Base-by-base conservation (phyloP, 2,329 filamentous ascomycete genomes). In the Cytospora leucostoma region DNA sequence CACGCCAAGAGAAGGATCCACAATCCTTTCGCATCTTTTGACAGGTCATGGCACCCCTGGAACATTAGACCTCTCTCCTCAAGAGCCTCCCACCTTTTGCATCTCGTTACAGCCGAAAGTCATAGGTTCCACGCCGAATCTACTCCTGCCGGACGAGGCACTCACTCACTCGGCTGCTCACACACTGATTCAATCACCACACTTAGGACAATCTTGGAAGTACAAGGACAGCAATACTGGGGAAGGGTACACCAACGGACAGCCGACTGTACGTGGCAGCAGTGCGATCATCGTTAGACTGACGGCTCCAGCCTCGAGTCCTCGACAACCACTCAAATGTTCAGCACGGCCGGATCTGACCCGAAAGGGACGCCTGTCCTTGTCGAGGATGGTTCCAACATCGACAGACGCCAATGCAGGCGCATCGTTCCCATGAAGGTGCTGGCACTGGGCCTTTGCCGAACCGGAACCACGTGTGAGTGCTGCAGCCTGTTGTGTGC, bases 391-490 rank as follows among this genome's bases (percentile, higher is more conserved):
- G 61, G 61, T 71, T 89, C 86, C 50, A 84, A 86, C 71, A 88
- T 91, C 74, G 86, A 92, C 75, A 80, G 85, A 56, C 80, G 85
- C 68, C 78, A 86, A 78, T 88, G 86, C 74, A 82, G 80, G 64
- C 86, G 89, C 62, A 84, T 79, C 37, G 87, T 90, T 58, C 88
- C 88, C 38, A 91, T 92, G 88, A 85, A 85, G 72, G 85, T 92
- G 54, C 84, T 92, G 38, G 83, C 88, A 54, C 81, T 92, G 0
- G 89, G 88, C 53, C 80, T 91, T 19, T 87, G 87, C 61, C 82
- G 88, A 67, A 66, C 64, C 1, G 64, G 64, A 59, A 66, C 64
- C 34, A 64, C 52, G 59, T 66, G 64, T 66, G 19, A 54, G 64
- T 55, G 1, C 6, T 7, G 5, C 17, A 50, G 19, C 27, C 21